phyloP scores from a whole-genome alignment of 164 flowering plant genomes.

The Litsea cubeba region DNA sequence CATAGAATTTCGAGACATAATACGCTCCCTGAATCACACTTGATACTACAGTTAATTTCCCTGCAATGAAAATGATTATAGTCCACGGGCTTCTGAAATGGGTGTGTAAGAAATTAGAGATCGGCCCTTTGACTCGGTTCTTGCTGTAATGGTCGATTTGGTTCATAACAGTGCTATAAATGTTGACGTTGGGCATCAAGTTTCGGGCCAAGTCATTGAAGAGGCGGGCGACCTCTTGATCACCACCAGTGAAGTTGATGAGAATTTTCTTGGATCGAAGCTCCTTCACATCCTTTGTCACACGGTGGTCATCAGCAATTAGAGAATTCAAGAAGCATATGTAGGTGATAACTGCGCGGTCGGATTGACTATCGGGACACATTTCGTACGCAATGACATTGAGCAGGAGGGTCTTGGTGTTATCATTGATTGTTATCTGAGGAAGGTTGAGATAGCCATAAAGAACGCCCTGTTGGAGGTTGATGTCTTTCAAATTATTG shows the following conservation, averaged over 20 bases:
- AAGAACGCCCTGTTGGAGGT: not conserved
- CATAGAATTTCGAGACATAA: not conserved
- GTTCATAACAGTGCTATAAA: not conserved
- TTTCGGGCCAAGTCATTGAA: constrained; percentile 17
- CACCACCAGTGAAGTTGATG: constrained; percentile 17
- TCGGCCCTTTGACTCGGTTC: not conserved
- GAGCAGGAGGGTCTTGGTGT: not conserved
- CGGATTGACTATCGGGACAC: not conserved
- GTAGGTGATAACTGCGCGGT: constrained; percentile 6
- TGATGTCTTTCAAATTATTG: not conserved
- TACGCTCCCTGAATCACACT: not conserved
- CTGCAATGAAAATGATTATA: not conserved
- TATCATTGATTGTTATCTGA: not conserved
- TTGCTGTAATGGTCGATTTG: not conserved
- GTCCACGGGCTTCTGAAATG: constrained; percentile 10
- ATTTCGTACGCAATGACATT: constrained; percentile 8
- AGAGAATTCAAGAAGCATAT: constrained; percentile 17
- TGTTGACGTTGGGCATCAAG: constrained; percentile 5
- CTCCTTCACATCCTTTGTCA: not conserved
- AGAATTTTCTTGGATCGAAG: not conserved
- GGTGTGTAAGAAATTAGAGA: constrained; percentile 5
- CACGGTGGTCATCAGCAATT: not conserved
- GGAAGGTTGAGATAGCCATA: not conserved
- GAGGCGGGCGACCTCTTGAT: constrained; percentile 21
- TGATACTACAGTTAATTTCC: not conserved